Base-by-base conservation (phyloP, 176 grass and related monocot genomes). In the Musa acuminata region DNA sequence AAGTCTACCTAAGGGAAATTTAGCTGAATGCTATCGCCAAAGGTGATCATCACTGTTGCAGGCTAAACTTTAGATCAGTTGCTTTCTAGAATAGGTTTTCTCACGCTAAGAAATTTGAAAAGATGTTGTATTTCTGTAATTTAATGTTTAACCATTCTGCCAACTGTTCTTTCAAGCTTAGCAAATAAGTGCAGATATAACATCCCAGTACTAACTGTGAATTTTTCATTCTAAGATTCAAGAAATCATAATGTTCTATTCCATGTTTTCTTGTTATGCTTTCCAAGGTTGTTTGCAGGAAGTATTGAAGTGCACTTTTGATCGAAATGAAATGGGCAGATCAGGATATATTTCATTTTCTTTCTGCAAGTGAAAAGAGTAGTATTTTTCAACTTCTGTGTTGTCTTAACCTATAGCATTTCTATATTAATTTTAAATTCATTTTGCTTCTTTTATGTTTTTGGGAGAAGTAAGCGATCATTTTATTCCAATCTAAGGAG, bases 1-100 rank as follows among this genome's bases (percentile, higher is more conserved):
- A 85, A 80, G 27, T 82, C 84, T 48, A 21, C n/a, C 21, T 72
- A 62, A 72, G 51, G 22, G 6, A 19, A 58, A 17, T 74, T 64
- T 23, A 24, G 27, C 59, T 62, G 24, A 73, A 24, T 81, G 8
- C 22, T 64, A 27, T 81, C 49, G 17, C 29, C 14, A 65, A 26
- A 74, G 69, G 55, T 64, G 43, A 63, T 63, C 63, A 70, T 50
- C 48, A 21, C 3, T 10, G 17, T 51, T 14, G 43, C 48, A 49
- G 43, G 13, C 16, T 50, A 49, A 69, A 49, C 43, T 49, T 69
- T 13, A 13, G 67, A 27, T 69, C 67, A 69, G n/a, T 69, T 69
- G 13, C 66, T 8, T 69, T 60, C 35, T 60, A 4, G 3, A 60
- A 60, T 60, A 60, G 13, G 57, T 60, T 60, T 60, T 20, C 57